These are phyloP conservation scores for Tetracladium setigerum DNA, from an alignment of 495 filamentous ascomycete genomes.

Conservation along the genomic window DNA sequence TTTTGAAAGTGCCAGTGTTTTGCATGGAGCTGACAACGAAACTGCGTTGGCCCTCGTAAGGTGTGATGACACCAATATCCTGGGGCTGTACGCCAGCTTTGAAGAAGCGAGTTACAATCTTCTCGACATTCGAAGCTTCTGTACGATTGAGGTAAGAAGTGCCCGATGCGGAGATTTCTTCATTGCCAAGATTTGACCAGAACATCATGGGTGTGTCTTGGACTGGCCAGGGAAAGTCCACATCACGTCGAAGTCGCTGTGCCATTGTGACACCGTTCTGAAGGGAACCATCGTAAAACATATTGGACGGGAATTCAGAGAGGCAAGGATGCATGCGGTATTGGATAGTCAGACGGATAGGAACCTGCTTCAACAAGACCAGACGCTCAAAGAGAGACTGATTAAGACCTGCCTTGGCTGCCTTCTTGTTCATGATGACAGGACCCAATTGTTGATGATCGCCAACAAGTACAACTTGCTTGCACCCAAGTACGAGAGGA, in stretches of 20 bases:
- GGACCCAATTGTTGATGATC: constrained; percentile 98
- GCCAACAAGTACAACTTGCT: constrained; percentile 95
- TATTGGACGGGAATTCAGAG: constrained; percentile 97
- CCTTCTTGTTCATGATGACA: constrained; percentile 99
- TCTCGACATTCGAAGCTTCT: constrained; percentile 94
- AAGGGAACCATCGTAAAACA: constrained; percentile 98
- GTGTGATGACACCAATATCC: constrained; percentile 96
- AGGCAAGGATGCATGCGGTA: constrained; percentile 99
- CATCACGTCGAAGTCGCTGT: constrained; percentile 81
- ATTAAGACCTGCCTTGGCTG: constrained; percentile 93
- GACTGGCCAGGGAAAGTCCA: constrained; percentile 98
- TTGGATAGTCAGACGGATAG: constrained; percentile 92
- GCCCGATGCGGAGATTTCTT: constrained; percentile 95
- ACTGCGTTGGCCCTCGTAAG: constrained; percentile 96
- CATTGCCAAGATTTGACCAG: constrained; percentile 96
- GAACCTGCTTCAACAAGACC: constrained; percentile 84
- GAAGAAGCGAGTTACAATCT: constrained; percentile 97
- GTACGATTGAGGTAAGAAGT: constrained; percentile 98
- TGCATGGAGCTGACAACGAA: constrained; percentile 99
- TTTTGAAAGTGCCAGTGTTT: constrained; percentile 91
- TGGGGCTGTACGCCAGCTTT: constrained; percentile 91
- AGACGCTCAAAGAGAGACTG: constrained; percentile 96
- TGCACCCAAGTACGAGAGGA: constrained; percentile 92
- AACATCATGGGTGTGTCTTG: constrained; percentile 98
- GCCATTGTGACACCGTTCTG: constrained; percentile 94